Base-by-base conservation (phyloP, 176 grass and related monocot species). In the Oryza punctata region DNA sequence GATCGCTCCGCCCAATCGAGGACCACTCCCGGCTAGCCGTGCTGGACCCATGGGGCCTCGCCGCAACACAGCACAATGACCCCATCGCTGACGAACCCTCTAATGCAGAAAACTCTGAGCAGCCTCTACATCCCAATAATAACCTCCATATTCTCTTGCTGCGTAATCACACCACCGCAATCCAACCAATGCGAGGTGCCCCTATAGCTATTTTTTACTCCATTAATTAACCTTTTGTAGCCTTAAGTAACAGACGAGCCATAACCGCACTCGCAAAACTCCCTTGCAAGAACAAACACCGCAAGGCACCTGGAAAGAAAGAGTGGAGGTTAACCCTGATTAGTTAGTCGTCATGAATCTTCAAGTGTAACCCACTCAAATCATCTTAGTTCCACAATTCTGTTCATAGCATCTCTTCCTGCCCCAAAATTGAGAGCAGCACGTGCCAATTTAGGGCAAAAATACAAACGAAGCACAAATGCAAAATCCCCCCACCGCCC, bases 11-110 rank as follows among this genome's bases (percentile, higher is more conserved):
- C 16, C 88, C 72, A 73, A 91, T 81, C 25, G 85, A 86, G 47
- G 94, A 93, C 91, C 94, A 97, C 40, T 97, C 94, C 4, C 76
- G 75, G 68, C 76, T 97, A 2, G 91, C 78, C 43, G 87, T 87
- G 73, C 76, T 84, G 18, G 89, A 72, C 26, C 87, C 89, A 72
- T 97, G 94, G 30, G 91, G 87, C 72, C 91, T 86, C 1, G 89
- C 89, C 1, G 89, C 94, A 67, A 97, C 94, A n/a, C 91, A 97
- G 65, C 94, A 97, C 72, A 97, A 73, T 9, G 94, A 94, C 73
- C 91, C 94, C 91, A 89, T 97, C 65, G 30, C 26, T 46, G 21
- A 30, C 70, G 11, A 23, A 52, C 26, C 44, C 28, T 77, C n/a
- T 38, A 70, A 26, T 10, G 10, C 38, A 64, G 65, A 46, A 32